Evolutionary conservation across 345 rosid species (phyloP).

Genomic region (Turritis glabra): DNA sequence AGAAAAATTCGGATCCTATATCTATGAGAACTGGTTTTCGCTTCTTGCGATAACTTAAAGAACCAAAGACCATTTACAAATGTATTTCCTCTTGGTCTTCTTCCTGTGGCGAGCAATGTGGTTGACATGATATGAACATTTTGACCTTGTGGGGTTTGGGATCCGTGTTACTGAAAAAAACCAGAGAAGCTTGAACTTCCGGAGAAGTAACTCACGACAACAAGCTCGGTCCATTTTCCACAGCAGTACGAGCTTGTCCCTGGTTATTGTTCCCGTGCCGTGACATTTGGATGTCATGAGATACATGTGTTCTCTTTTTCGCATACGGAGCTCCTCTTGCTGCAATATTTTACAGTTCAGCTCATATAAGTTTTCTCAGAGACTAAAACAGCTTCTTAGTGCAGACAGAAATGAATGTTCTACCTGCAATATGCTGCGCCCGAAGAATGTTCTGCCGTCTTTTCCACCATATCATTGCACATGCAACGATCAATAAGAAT

Average conservation of each 20-base stretch:
- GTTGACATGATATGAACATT: constrained; percentile 25
- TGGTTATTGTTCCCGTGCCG: constrained; percentile 54
- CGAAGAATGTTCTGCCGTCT: constrained; percentile 91
- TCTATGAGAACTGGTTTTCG: background rate
- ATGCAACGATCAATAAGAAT: constrained; percentile 57
- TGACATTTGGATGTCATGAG: constrained; percentile 84
- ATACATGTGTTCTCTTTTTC: constrained; percentile 77
- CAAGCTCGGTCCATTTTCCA: constrained; percentile 76
- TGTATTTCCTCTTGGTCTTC: constrained; percentile 18
- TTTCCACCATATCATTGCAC: constrained; percentile 78
- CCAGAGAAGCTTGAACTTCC: background rate
- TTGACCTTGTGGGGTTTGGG: background rate
- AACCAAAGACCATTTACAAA: constrained; percentile 31
- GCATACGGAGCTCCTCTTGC: constrained; percentile 99
- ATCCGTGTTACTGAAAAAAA: background rate
- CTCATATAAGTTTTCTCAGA: background rate
- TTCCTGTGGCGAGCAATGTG: background rate
- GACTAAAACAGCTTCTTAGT: background rate
- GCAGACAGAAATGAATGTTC: background rate
- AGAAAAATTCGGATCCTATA: constrained; percentile 15
- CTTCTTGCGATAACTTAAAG: background rate
- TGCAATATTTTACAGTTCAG: constrained; percentile 29
- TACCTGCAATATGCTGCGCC: constrained; percentile 84
- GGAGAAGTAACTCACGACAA: constrained; percentile 50
- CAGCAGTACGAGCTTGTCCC: constrained; percentile 71